Conservation (phyloP, 163 green algal species). For the Volvox carteri region DNA sequence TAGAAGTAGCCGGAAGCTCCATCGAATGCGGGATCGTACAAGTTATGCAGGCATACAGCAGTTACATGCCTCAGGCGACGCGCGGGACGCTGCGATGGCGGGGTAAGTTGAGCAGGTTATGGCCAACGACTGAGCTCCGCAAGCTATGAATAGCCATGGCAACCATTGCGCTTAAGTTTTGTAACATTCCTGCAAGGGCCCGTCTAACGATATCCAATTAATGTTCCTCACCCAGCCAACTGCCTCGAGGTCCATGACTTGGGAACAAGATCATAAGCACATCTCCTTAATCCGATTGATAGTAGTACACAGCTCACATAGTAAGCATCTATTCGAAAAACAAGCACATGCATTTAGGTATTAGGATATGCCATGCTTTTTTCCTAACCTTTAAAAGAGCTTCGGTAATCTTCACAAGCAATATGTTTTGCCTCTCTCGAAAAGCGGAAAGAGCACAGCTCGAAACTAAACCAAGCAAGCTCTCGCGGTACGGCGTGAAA, state of each 20-base stretch:
- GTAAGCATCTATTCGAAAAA: too few relatives aligned
- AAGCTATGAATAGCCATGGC: neutral
- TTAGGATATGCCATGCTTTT: neutral
- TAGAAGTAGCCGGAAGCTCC: neutral
- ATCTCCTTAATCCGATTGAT: neutral
- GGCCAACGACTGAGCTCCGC: neutral
- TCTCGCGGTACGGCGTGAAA: neutral
- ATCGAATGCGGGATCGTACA: conserved; percentile 7
- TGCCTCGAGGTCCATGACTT: conserved; percentile 11
- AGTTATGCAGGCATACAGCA: conserved; percentile 33
- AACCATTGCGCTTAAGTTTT: neutral
- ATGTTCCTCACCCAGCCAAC: conserved; percentile 24
- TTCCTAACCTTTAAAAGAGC: neutral
- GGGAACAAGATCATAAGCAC: neutral
- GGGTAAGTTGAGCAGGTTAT: neutral
- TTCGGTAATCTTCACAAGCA: too few relatives aligned
- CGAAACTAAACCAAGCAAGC: too few relatives aligned
- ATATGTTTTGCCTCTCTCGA: too few relatives aligned
- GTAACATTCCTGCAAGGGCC: neutral
- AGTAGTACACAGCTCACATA: neutral
- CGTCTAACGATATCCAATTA: neutral
- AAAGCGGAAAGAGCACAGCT: too few relatives aligned
- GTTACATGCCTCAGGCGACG: conserved; percentile 40
- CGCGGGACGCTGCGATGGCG: conserved; percentile 14
- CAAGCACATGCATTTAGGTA: neutral